Base-by-base conservation (phyloP, 108 stramenopile species). In the Skeletonema tropicum region DNA sequence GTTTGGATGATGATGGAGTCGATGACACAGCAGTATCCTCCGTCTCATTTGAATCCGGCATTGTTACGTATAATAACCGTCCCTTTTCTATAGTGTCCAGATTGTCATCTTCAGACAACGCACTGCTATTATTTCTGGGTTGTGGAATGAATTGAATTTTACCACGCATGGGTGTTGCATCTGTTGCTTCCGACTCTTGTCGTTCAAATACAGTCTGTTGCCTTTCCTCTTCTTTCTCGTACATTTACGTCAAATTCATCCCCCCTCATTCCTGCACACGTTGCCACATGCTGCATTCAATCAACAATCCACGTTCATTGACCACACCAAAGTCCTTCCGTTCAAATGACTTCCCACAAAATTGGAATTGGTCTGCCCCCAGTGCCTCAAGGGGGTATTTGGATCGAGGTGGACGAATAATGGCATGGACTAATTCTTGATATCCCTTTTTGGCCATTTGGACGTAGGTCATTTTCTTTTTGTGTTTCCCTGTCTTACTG, bases 381-480 rank as follows among this genome's bases (percentile, higher is more conserved):
- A 96, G 74, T 29, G 85, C 61, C 23, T 74, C 75, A 17, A 68
- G 15, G 1, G 68, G 33, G 66, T 98, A 99, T 48, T 87, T 73
- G 21, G 95, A 96, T 23, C 99, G 82, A 10, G 98, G 98, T 30
- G 99, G 99, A 26, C 99, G 92, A 45, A 99, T 97, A 66, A 99
- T 98, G 35, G 99, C 99, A 75, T 97, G 95, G 69, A 98, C 97
- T 9, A 98, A 77, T 72, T 98, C 93, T 67, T 94, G 89, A 83
- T 97, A 97, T 45, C 94, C 96, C 60, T 88, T 57, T 57, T 81
- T 80, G 57, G 94, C 92, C 90, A 95, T 92, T 65, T 76, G 75
- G 36, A 73, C 62, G 33, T 83, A 82, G 57, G 60, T 61, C 17
- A 62, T 2, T 60, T 71, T 70, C 15, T 2, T 30, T 9, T 30